Percentiles rank a stretch among this genome's conserved stretches.
phyloP scores from a whole-genome alignment of 2,329 filamentous ascomycete species.

The Fusarium albosuccineum region DNA sequence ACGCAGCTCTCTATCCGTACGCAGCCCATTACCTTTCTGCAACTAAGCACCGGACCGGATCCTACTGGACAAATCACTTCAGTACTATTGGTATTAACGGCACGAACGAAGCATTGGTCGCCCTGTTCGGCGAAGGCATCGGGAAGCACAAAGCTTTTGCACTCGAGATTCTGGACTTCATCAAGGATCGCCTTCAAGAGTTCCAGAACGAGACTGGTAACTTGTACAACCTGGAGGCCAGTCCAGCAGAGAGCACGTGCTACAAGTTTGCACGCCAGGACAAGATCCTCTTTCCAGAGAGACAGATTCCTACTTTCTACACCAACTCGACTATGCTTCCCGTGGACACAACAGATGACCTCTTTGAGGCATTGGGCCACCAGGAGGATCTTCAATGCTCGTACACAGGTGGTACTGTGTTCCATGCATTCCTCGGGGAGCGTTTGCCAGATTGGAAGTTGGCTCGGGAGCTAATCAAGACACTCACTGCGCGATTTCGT shows the following conservation, averaged over 20 bases:
- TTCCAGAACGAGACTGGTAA: constrained; percentile 40
- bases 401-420: constrained; percentile 42
- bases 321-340: constrained; percentile 45
- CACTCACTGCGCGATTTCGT: constrained; percentile 36
- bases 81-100: constrained; percentile 43
- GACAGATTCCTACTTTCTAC: constrained; percentile 31
- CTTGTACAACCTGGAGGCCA: constrained; percentile 41
- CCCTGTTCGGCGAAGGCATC: constrained; percentile 24
- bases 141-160: constrained; percentile 21
- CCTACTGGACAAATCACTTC: constrained; percentile 44
- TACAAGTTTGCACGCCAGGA: constrained; percentile 41
- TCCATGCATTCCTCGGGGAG: constrained; percentile 42
- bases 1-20: constrained; percentile 36
- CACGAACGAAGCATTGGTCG: constrained; percentile 36
- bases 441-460: constrained; percentile 36
- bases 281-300: constrained; percentile 31
- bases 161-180: constrained; percentile 30
- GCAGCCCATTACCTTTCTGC: constrained; percentile 37
- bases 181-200: constrained; percentile 36
- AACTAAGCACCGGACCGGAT: constrained; percentile 41
- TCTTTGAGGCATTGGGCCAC: constrained; percentile 38
- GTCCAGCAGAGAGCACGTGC: constrained; percentile 43
- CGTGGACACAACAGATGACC: constrained; percentile 38
- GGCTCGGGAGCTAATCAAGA: constrained; percentile 37
- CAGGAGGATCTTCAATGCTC: constrained; percentile 42